phyloP scores from a whole-genome alignment of 2,329 filamentous ascomycete species.

The Massarina eburnea region DNA sequence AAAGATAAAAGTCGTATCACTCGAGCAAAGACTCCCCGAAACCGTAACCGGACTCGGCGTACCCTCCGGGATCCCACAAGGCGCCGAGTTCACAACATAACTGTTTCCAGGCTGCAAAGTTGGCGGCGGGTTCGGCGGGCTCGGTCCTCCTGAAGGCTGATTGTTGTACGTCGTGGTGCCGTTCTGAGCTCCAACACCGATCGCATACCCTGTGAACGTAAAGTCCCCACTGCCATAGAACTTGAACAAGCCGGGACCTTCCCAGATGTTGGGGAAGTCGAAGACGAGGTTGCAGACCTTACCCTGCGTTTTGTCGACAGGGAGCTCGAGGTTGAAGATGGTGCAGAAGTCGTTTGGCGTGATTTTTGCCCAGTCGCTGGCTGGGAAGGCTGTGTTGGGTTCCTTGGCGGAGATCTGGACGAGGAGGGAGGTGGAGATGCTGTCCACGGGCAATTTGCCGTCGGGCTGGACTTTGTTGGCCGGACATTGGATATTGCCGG shows the following conservation, averaged over 20 bases:
- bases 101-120: constrained; percentile 23
- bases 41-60: constrained; percentile 20
- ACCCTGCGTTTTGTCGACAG: constrained; percentile 18
- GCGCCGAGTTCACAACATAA: constrained; percentile 24
- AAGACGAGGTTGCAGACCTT: constrained; percentile 36
- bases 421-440: constrained; percentile 20
- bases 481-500: constrained; percentile 20
- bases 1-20: constrained; percentile 23
- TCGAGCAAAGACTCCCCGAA: constrained; percentile 22
- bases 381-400: constrained; percentile 21
- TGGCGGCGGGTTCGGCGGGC: constrained; percentile 21
- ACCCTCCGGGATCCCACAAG: constrained; percentile 22
- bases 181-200: constrained; percentile 19
- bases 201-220: constrained; percentile 25
- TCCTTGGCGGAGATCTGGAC: constrained; percentile 22
- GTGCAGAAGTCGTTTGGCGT: constrained; percentile 33
- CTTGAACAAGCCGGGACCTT: constrained; percentile 18
- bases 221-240: constrained; percentile 23
- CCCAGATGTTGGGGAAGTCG: constrained; percentile 21
- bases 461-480: constrained; percentile 21
- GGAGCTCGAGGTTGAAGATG: constrained; percentile 32
- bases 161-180: constrained; percentile 26
- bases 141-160: constrained; percentile 19
- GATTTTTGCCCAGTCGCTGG: constrained; percentile 18
- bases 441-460: constrained; percentile 23